Evolutionary conservation across 2,329 filamentous ascomycete genomes (phyloP), one percentile per base, ranked within the genome.

Genomic region (Remersonia thermophila): DNA sequence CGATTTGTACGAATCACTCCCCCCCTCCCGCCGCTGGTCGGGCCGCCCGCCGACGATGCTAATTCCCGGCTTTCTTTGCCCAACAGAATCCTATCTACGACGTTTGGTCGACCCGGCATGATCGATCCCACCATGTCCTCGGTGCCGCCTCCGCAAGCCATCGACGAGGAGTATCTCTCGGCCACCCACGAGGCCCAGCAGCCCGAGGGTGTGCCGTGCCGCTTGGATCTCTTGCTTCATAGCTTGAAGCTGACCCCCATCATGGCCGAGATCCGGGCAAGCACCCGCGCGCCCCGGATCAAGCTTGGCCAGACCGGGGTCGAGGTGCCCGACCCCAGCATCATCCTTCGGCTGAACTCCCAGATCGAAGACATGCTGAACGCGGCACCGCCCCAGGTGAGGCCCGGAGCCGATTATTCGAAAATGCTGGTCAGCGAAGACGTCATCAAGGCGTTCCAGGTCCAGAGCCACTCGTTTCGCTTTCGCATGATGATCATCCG

Each of bases 131-230:
- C 35, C 14, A 33, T 41, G 2, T 37, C 33, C 14, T 29, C 37
- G 20, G 30, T 47, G 2, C 42, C 47, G 3, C 31, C 42, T 3
- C 53, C 51, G 10, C 37, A 38, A 0, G 27, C 41, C 1, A 52
- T 57, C 20, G 55, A 57, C 33, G 54, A 57, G 27, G 51, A 56
- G 36, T 48, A 48, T 25, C 30, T 57, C 0, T 46, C 43, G 3
- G 27, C 35, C 2, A 39, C 27, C 2, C 36, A 35, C 3, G 46
- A 55, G 32, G 52, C 45, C 8, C 15, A 10, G 2, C 53, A 57
- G 23, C 51, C 47, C 3, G 27, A 27, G 0, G 25, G 37, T 0
- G 20, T 41, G 1, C 47, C 46, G 4, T 54, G 54, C 2, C 44
- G 44, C 1, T 31, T 56, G n/a, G 47, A 37, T 3, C 32, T 47